These are phyloP conservation scores for Chaetomiaceae sp. DNA, from an alignment of 2,329 filamentous ascomycete genomes.

Conservation along the genomic window DNA sequence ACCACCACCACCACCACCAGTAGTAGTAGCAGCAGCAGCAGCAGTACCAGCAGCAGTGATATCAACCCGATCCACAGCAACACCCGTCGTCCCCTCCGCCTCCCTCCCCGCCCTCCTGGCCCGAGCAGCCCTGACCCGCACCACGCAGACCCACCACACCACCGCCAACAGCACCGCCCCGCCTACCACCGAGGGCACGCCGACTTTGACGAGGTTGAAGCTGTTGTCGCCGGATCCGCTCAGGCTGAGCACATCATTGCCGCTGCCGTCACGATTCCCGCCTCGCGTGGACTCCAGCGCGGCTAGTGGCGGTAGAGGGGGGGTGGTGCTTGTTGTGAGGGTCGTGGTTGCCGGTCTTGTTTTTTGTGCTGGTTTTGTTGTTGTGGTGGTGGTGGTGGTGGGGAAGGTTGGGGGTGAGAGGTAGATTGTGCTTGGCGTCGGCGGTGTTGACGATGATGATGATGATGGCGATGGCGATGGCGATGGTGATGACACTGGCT, in stretches of 20 bases:
- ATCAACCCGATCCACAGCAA: neutral
- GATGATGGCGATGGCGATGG: neutral
- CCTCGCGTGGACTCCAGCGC: too few relatives aligned
- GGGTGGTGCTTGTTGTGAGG: neutral
- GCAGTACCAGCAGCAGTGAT: too few relatives aligned
- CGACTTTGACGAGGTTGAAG: constrained; percentile 6
- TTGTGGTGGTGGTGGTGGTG: neutral
- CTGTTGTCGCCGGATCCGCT: neutral
- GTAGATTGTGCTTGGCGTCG: neutral
- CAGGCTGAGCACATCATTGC: too few relatives aligned
- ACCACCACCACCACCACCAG: neutral
- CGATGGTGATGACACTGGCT: neutral
- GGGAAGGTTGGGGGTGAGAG: neutral
- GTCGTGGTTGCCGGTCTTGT: too few relatives aligned
- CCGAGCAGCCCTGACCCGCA: neutral
- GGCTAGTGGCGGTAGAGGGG: too few relatives aligned
- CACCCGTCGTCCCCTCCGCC: neutral
- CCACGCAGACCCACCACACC: neutral
- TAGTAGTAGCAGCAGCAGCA: too few relatives aligned
- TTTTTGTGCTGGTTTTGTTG: neutral
- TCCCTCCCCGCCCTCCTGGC: neutral
- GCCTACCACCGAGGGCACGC: constrained; percentile 1
- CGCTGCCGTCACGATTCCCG: neutral
- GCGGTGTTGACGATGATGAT: neutral
- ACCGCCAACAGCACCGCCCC: constrained; percentile 1